A percentile compares a stretch with the other conserved stretches of the same genome.
Evolutionary conservation across 2,329 filamentous ascomycete genomes (phyloP).

Genomic region (Apiospora pterosperma): DNA sequence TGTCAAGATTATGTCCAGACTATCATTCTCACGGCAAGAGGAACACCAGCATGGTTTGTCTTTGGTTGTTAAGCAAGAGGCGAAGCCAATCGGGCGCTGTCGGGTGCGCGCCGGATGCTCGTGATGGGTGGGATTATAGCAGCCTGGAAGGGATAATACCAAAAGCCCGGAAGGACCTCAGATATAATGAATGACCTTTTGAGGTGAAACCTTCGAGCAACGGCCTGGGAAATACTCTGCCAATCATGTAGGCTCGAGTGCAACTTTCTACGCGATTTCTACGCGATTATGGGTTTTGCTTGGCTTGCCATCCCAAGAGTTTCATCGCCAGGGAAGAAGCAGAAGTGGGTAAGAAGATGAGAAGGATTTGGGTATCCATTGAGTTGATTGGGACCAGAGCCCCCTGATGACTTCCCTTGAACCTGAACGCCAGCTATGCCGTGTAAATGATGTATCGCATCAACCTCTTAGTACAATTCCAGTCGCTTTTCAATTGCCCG

Average conservation of each 20-base stretch:
- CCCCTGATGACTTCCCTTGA: not conserved
- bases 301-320: too few relatives aligned
- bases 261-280: too few relatives aligned
- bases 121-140: not conserved
- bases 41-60: not conserved
- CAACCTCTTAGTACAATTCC: not conserved
- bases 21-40: too few relatives aligned
- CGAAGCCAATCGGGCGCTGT: not conserved
- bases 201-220: not conserved
- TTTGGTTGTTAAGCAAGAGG: not conserved
- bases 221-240: too few relatives aligned
- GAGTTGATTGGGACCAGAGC: not conserved
- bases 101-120: not conserved
- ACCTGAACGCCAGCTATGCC: not conserved
- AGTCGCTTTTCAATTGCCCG: constrained; percentile 63
- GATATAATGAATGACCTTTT: too few relatives aligned
- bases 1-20: too few relatives aligned
- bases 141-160: not conserved
- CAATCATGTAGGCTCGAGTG: not conserved
- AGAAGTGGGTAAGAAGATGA: not conserved
- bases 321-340: not conserved
- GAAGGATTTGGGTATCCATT: not conserved
- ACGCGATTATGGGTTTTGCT: not conserved
- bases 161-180: too few relatives aligned
- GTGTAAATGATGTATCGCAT: not conserved